Conservation (phyloP, 768 basidiomycete genomes). For the Saitozyma podzolica region DNA sequence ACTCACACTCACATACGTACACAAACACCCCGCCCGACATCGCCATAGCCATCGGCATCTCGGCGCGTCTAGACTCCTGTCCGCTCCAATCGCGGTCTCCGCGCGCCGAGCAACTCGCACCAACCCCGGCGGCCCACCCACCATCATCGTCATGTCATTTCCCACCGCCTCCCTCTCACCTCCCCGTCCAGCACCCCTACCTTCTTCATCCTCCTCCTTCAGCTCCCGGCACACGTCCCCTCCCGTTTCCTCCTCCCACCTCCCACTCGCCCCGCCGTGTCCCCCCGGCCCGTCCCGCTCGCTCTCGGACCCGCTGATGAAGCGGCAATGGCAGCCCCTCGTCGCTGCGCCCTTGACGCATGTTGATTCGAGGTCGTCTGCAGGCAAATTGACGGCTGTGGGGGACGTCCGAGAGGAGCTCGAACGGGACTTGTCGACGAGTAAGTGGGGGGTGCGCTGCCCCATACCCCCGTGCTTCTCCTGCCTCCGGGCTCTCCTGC, state of each 20-base stretch:
- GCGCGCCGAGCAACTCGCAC: too few relatives aligned
- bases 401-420: background rate
- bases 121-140: background rate
- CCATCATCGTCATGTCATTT: background rate
- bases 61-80: background rate
- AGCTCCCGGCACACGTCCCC: background rate
- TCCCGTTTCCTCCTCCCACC: conserved; percentile 1
- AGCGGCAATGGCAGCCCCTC: conserved; percentile 2
- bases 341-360: background rate
- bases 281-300: background rate
- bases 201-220: background rate
- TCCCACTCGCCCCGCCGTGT: background rate
- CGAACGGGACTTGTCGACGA: too few relatives aligned
- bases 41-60: background rate
- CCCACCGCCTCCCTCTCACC: background rate
- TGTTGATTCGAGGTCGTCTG: background rate
- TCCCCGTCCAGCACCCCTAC: background rate
- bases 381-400: background rate
- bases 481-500: too few relatives aligned
- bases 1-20: background rate
- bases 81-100: background rate
- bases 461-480: too few relatives aligned
- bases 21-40: too few relatives aligned
- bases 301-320: background rate
- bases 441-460: too few relatives aligned